Evolutionary conservation across 805 yeast genomes (phyloP), one percentile per base, ranked within the genome.

Genomic region (Kuraishia ogatae): DNA sequence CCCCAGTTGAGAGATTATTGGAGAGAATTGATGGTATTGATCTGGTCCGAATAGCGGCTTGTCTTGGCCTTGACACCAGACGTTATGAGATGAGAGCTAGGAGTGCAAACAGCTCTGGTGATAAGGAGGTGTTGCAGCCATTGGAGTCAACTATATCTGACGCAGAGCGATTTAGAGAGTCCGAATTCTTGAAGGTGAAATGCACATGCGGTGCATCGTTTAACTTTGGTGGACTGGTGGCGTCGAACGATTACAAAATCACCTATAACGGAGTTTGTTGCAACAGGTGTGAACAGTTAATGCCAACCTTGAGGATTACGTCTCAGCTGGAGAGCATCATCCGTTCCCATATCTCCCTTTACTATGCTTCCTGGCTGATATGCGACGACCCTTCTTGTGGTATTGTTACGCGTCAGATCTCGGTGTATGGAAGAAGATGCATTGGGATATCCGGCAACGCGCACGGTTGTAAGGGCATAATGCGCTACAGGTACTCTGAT

Each of bases 311-410:
- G 15, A 77, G 79, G 48, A 62, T 93, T 21, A 81, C 85, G 6
- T 70, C 85, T 11, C 97, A 91, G 67, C 69, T 94, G 50, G 97
- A 92, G 66, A 66, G 73, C n/a, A 73, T 81, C 51, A 79, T 93
- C 24, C 76, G 97, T 55, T 69, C 74, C 4, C 87, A 84, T 59
- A 83, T 93, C 52, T 77, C 91, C 0, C 66, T 76, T 35, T 94
- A 92, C 68, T 94, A 94, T 67, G 84, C 88, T n/a, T 93, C 92
- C 3, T 83, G 94, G 89, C 72, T 91, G 50, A 71, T 69, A 0
- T 94, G 99, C 72, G 96, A 88, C 67, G 97, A 94, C 62, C 66
- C 83, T 5, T 79, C 94, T 1, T 93, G 98, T 71, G 89, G 87
- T 1, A 75, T 81, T 54, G 76, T 77, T 17, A 92, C 97, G 0